phyloP scores from a whole-genome alignment of 1,139 yeast genomes.

The Hansenula lynferdii region DNA sequence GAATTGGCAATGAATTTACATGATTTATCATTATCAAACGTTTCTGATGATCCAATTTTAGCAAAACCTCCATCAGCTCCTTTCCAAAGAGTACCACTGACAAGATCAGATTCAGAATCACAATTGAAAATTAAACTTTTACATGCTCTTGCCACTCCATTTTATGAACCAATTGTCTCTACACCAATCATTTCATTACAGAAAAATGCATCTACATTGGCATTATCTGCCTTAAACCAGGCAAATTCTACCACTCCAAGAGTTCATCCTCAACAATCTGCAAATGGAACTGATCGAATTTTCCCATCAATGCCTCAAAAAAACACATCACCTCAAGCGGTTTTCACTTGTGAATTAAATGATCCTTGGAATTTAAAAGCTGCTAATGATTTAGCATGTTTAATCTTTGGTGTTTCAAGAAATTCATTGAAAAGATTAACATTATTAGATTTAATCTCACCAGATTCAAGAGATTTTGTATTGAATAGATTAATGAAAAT shows the following conservation, averaged over 20 bases:
- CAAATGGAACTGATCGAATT: constrained; percentile 20
- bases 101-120: constrained; percentile 29
- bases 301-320: constrained; percentile 63
- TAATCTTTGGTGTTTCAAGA: constrained; percentile 79
- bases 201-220: constrained; percentile 33
- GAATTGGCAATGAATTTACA: constrained; percentile 50
- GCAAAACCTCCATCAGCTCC: constrained; percentile 14
- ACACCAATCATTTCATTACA: constrained; percentile 26
- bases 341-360: constrained; percentile 73
- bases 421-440: constrained; percentile 57
- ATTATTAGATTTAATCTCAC: constrained; percentile 72
- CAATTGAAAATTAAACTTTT: constrained; percentile 47
- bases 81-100: constrained; percentile 11
- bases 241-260: constrained; percentile 2
- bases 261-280: neutral
- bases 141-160: constrained; percentile 72
- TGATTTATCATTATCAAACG: constrained; percentile 46
- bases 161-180: constrained; percentile 44
- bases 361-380: constrained; percentile 80
- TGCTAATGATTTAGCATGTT: constrained; percentile 85
- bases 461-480: constrained; percentile 66
- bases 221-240: constrained; percentile 33
- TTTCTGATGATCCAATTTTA: constrained; percentile 16
- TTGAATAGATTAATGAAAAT: constrained; percentile 42
- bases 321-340: constrained; percentile 70